Percentiles rank a stretch among this genome's conserved stretches.
These are phyloP conservation scores for Rauvolfia tetraphylla DNA, from an alignment of 257 asterid species.

Conservation along the genomic window DNA sequence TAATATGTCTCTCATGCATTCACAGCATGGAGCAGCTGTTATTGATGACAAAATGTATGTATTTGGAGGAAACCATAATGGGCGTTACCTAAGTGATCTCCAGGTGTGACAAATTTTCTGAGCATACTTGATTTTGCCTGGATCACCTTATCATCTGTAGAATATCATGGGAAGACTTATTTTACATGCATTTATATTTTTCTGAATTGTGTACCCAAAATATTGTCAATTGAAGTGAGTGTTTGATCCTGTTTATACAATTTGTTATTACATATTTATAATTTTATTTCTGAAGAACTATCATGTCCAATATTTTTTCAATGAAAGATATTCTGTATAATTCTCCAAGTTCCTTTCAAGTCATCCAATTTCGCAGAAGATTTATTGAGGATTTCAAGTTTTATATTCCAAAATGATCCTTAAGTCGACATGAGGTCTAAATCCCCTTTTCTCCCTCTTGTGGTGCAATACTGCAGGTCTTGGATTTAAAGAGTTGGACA, in stretches of 20 bases:
- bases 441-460: constrained; percentile 17
- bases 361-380: background rate
- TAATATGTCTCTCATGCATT: constrained; percentile 21
- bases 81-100: constrained; percentile 91
- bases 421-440: background rate
- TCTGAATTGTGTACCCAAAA: background rate
- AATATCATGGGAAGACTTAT: constrained; percentile 6
- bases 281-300: background rate
- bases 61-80: constrained; percentile 95
- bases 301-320: background rate
- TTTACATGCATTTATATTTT: background rate
- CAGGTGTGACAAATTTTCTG: constrained; percentile 56
- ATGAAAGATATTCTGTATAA: background rate
- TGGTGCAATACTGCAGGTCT: constrained; percentile 42
- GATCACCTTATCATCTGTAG: constrained; percentile 17
- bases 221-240: constrained; percentile 4
- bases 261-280: background rate
- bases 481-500: constrained; percentile 79
- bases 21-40: constrained; percentile 92
- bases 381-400: background rate
- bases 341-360: background rate
- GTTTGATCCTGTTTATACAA: background rate
- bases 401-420: constrained; percentile 1
- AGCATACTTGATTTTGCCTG: constrained; percentile 9
- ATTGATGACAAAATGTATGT: constrained; percentile 84